phyloP scores from a whole-genome alignment of 192 early-diverging fungal species.

The Lobosporangium transversale region DNA sequence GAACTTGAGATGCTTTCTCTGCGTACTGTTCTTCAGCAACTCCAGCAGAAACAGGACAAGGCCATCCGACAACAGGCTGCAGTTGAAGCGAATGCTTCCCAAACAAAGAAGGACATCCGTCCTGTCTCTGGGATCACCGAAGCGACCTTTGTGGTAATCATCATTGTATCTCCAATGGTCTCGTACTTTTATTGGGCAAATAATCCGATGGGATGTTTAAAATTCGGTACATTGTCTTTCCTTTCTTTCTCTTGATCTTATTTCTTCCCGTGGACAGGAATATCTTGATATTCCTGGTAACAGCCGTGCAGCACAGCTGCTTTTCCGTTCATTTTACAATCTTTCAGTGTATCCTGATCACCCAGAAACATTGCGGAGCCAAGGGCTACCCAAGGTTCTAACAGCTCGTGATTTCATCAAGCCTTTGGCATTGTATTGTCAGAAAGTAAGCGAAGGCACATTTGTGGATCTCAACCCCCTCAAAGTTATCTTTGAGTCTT shows the following conservation, averaged over 20 bases:
- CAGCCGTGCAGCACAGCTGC: slow-evolving; percentile 11
- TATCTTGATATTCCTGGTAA: slow-evolving; percentile 22
- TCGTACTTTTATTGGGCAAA: too few relatives aligned
- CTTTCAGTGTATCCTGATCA: slow-evolving; percentile 27
- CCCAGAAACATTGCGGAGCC: slow-evolving; percentile 3
- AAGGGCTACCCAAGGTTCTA: slow-evolving; percentile 4
- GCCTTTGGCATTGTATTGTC: slow-evolving; percentile 43
- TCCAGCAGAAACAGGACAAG: slow-evolving; percentile 25
- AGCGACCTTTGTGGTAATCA: slow-evolving; percentile 30
- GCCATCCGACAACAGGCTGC: too few relatives aligned
- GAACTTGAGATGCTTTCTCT: slow-evolving; percentile 36
- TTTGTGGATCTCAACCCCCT: slow-evolving; percentile 22
- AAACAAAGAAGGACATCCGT: slow-evolving; percentile 3
- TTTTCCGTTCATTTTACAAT: slow-evolving; percentile 46
- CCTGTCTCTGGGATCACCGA: slow-evolving; percentile 28
- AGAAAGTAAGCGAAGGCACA: slow-evolving; percentile 7
- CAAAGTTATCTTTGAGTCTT: slow-evolving; percentile 41
- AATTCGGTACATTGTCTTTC: too few relatives aligned
- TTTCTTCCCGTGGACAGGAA: slow-evolving; percentile 11
- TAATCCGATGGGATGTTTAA: too few relatives aligned
- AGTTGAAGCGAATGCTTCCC: not conserved
- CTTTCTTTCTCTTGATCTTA: too few relatives aligned
- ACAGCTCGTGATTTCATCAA: slow-evolving; percentile 34
- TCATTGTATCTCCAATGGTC: too few relatives aligned
- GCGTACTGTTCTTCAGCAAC: slow-evolving; percentile 26